phyloP scores from a whole-genome alignment of 306 rosid genomes.

The Cucumis sativus region DNA sequence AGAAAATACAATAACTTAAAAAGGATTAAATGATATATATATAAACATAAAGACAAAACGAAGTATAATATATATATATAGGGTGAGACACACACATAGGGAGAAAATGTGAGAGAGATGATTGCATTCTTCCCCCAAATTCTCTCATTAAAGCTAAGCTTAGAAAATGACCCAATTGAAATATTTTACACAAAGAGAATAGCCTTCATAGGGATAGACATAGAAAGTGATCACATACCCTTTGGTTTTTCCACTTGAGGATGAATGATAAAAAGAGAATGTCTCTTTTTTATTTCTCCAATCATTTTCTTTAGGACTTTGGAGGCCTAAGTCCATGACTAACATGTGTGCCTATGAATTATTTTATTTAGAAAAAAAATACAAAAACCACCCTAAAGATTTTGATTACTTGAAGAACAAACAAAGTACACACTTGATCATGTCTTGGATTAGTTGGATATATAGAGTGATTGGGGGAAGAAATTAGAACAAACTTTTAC shows the following conservation, averaged over 20 bases:
- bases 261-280: constrained; percentile 2
- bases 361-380: not conserved
- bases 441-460: not conserved
- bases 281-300: not conserved
- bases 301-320: constrained; percentile 3
- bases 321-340: not conserved
- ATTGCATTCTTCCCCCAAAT: not conserved
- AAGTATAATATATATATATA: not conserved
- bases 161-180: not conserved
- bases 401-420: constrained; percentile 7
- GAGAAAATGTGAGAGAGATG: not conserved
- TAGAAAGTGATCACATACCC: not conserved
- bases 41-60: not conserved
- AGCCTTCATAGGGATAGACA: not conserved
- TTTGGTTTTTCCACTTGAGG: not conserved
- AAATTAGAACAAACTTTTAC: not conserved
- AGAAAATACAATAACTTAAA: not conserved
- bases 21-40: not conserved
- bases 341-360: constrained; percentile 3
- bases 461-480: not conserved
- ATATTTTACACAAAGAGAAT: not conserved
- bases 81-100: not conserved
- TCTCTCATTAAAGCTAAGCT: not conserved
- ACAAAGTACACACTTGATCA: constrained; percentile 6
- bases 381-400: not conserved